Evolutionary conservation across 2,329 filamentous ascomycete genomes (phyloP).

Genomic region (Cercospora sojina): DNA sequence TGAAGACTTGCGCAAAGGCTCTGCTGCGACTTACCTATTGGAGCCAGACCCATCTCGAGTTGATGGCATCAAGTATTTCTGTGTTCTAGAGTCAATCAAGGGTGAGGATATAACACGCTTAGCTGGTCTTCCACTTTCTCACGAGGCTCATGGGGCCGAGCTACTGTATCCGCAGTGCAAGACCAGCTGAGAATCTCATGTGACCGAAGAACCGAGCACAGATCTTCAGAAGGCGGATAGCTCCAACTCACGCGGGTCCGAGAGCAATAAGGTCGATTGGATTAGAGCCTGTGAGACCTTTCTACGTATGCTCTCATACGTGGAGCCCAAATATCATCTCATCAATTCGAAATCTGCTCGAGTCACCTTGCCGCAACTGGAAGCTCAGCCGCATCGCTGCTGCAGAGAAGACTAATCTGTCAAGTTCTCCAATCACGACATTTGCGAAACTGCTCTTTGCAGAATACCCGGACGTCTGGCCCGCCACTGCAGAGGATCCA

Average conservation of each 20-base stretch:
- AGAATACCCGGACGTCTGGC: conserved; percentile 32
- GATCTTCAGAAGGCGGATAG: neutral
- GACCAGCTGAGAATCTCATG: neutral
- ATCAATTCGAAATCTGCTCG: conserved; percentile 26
- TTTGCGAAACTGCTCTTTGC: conserved; percentile 24
- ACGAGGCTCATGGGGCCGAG: neutral
- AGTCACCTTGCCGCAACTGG: conserved; percentile 30
- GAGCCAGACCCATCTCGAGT: neutral
- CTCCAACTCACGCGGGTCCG: neutral
- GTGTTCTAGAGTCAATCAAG: neutral
- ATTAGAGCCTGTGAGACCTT: conserved; percentile 25
- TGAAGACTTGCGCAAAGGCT: conserved; percentile 3
- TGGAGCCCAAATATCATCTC: conserved; percentile 30
- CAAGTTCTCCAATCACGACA: conserved; percentile 26
- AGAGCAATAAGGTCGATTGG: conserved; percentile 16
- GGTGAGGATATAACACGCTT: neutral
- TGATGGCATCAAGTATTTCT: conserved; percentile 2
- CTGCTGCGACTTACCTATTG: neutral
- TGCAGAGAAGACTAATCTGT: conserved; percentile 26
- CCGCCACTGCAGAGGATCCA: conserved; percentile 37
- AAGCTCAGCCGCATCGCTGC: conserved; percentile 35
- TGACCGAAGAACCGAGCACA: neutral
- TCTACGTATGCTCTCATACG: conserved; percentile 33
- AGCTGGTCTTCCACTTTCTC: neutral
- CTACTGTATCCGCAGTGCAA: neutral